These are phyloP conservation scores for Cordyceps militaris DNA, from an alignment of 2,329 filamentous ascomycete species.

Conservation along the genomic window DNA sequence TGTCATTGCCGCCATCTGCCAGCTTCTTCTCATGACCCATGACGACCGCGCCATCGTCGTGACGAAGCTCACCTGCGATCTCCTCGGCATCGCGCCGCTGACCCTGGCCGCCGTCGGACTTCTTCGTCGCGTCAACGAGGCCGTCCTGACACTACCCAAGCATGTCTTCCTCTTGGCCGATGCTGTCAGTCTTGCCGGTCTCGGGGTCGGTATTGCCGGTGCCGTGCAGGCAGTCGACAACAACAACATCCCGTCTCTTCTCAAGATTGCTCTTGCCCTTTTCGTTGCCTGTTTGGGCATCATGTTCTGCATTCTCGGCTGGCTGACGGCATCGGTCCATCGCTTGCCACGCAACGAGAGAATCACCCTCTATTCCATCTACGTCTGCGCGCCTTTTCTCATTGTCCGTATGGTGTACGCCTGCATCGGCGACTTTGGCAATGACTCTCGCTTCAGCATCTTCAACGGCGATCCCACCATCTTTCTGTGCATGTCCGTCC, in stretches of 20 bases:
- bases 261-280: slow-evolving; percentile 13
- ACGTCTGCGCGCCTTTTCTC: slow-evolving; percentile 12
- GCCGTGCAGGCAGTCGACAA: slow-evolving; percentile 12
- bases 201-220: slow-evolving; percentile 13
- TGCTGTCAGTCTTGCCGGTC: slow-evolving; percentile 12
- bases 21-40: slow-evolving; percentile 13
- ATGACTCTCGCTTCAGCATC: slow-evolving; percentile 12
- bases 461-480: slow-evolving; percentile 15
- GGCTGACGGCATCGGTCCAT: slow-evolving; percentile 1
- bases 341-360: slow-evolving; percentile 8
- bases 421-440: slow-evolving; percentile 14
- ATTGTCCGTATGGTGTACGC: slow-evolving; percentile 15
- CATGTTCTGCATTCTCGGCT: slow-evolving; percentile 13
- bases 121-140: slow-evolving; percentile 11
- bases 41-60: slow-evolving; percentile 6
- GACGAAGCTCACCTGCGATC: slow-evolving; percentile 15
- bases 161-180: slow-evolving; percentile 8
- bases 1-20: slow-evolving; percentile 14
- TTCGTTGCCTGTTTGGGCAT: slow-evolving; percentile 14
- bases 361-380: slow-evolving; percentile 13
- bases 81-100: slow-evolving; percentile 15
- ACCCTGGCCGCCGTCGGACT: slow-evolving; percentile 14
- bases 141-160: background rate
- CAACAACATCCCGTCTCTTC: slow-evolving; percentile 8
- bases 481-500: slow-evolving; percentile 15